Percentiles rank a stretch among this genome's conserved stretches.
These are phyloP conservation scores for Microascus cirrosus DNA, from an alignment of 2,329 filamentous ascomycete genomes.

Conservation along the genomic window DNA sequence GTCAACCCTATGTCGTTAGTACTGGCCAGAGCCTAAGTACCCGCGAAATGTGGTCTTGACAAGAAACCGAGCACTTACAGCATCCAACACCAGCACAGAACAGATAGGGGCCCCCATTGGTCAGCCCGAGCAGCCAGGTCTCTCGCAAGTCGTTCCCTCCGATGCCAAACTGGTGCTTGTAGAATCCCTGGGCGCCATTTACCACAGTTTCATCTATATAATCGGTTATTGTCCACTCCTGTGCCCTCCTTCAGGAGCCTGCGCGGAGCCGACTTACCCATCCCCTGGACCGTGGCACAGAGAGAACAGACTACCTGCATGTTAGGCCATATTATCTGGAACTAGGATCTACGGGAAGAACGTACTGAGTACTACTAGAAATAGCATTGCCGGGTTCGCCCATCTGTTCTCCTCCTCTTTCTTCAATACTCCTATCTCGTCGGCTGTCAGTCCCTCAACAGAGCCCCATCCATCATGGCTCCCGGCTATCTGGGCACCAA, in stretches of 20 bases:
- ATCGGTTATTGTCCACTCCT: constrained; percentile 12
- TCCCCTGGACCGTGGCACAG: constrained; percentile 60
- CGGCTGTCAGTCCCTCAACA: constrained; percentile 39
- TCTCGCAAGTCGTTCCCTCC: constrained; percentile 32
- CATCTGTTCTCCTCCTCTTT: constrained; percentile 56
- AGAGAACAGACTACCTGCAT: constrained; percentile 41
- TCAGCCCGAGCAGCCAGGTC: constrained; percentile 49
- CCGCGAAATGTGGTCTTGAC: too few species aligned
- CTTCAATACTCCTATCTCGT: constrained; percentile 46
- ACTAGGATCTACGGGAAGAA: constrained; percentile 8
- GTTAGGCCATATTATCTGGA: not conserved
- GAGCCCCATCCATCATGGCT: constrained; percentile 36
- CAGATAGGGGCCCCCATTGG: constrained; percentile 52
- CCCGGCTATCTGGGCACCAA: constrained; percentile 48
- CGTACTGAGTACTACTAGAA: constrained; percentile 47
- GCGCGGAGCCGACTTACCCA: constrained; percentile 23
- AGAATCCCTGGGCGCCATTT: constrained; percentile 58
- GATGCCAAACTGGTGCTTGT: constrained; percentile 50
- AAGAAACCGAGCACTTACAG: constrained; percentile 24
- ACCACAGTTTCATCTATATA: constrained; percentile 49
- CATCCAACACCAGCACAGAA: constrained; percentile 59
- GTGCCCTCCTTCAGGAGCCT: not conserved
- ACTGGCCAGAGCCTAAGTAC: not conserved
- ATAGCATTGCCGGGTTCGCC: constrained; percentile 56
- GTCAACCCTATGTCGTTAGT: constrained; percentile 35